phyloP scores from a whole-genome alignment of 768 basidiomycete genomes.

The Pleurotus djamor region DNA sequence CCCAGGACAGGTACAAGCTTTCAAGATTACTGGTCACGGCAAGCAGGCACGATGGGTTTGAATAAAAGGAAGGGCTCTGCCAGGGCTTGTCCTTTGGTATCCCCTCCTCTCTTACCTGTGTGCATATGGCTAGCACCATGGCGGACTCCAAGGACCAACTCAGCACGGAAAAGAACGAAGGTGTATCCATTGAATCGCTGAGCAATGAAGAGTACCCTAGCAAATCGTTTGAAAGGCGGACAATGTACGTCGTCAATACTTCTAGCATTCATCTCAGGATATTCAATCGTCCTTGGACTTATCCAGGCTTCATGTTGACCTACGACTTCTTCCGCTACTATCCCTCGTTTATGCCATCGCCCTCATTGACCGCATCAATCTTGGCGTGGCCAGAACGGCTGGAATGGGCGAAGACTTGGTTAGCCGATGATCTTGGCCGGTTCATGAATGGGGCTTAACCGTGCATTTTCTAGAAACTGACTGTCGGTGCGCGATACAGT shows the following conservation, averaged over 20 bases:
- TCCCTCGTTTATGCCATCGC: constrained; percentile 38
- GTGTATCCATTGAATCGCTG: constrained; percentile 15
- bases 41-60: background rate
- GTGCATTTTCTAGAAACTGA: constrained; percentile 21
- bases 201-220: constrained; percentile 11
- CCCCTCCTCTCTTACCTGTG: background rate
- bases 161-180: constrained; percentile 10
- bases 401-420: constrained; percentile 41
- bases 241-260: constrained; percentile 24
- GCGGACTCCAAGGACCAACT: constrained; percentile 6
- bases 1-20: constrained; percentile 3
- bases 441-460: constrained; percentile 5
- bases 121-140: background rate
- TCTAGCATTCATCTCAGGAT: background rate
- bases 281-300: background rate
- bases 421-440: background rate
- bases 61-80: background rate
- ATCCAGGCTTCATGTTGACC: constrained; percentile 37
- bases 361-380: constrained; percentile 41
- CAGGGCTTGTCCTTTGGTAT: background rate
- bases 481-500: constrained; percentile 32
- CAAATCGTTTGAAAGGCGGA: constrained; percentile 29
- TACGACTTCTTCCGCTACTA: constrained; percentile 39
- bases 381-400: constrained; percentile 39
- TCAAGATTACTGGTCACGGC: constrained; percentile 1